These are phyloP conservation scores for Penicillium sp. DNA, from an alignment of 2,329 filamentous ascomycete genomes.

Conservation along the genomic window DNA sequence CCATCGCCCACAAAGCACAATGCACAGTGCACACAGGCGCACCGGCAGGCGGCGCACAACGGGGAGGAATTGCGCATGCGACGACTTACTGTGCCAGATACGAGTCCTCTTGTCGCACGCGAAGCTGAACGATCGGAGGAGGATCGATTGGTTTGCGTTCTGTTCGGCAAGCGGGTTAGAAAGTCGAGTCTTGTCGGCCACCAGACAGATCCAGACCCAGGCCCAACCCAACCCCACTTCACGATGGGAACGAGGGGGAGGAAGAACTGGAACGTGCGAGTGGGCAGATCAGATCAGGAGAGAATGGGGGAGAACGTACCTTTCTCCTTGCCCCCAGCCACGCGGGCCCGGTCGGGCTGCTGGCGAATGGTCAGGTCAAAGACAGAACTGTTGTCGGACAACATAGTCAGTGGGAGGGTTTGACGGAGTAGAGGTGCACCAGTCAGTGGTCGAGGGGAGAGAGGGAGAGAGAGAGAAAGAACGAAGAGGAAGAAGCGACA, in stretches of 20 bases:
- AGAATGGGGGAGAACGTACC: conserved; percentile 48
- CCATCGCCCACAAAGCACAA: not conserved
- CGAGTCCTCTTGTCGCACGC: conserved; percentile 50
- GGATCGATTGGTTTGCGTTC: conserved; percentile 85
- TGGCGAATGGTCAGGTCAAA: conserved; percentile 66
- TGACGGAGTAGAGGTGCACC: conserved; percentile 34
- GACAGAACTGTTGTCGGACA: conserved; percentile 54
- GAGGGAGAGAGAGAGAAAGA: not conserved
- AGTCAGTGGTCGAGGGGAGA: conserved; percentile 4
- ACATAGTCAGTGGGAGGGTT: conserved; percentile 46
- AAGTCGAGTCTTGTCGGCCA: too few relatives aligned
- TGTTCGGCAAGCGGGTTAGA: conserved; percentile 38
- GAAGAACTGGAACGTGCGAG: conserved; percentile 5
- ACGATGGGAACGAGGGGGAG: not conserved
- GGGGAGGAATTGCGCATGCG: not conserved
- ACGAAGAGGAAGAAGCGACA: not conserved
- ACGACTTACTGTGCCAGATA: conserved; percentile 65
- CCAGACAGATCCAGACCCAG: not conserved
- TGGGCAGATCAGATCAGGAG: not conserved
- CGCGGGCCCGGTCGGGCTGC: conserved; percentile 68
- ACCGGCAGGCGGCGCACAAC: not conserved
- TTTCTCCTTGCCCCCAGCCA: conserved; percentile 76
- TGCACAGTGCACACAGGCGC: not conserved
- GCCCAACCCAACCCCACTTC: not conserved
- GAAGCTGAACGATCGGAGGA: conserved; percentile 78